These are phyloP conservation scores for Cladosporium oxysporum DNA, from an alignment of 2,329 filamentous ascomycete genomes.

Conservation along the genomic window DNA sequence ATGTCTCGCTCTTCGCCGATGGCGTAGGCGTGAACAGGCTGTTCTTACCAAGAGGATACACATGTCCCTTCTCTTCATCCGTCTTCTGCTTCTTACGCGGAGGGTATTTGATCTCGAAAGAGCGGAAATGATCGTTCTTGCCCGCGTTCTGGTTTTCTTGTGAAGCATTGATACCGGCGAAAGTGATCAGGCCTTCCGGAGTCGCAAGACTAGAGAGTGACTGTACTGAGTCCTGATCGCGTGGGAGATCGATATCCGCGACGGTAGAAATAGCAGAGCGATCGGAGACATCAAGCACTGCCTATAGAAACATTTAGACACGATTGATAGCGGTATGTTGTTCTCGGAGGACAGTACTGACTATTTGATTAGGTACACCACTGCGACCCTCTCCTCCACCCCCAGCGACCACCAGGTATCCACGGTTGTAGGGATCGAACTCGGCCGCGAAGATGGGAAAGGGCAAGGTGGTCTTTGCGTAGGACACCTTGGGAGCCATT, in stretches of 20 bases:
- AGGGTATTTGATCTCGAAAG: slow-evolving; percentile 65
- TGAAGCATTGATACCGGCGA: slow-evolving; percentile 84
- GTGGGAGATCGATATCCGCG: slow-evolving; percentile 74
- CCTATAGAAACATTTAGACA: slow-evolving; percentile 46
- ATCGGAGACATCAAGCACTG: slow-evolving; percentile 70
- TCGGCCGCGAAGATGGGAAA: slow-evolving; percentile 88
- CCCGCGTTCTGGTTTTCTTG: slow-evolving; percentile 69
- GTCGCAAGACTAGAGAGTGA: slow-evolving; percentile 71
- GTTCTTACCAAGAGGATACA: slow-evolving; percentile 52
- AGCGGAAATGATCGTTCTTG: slow-evolving; percentile 80
- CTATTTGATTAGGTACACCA: slow-evolving; percentile 85
- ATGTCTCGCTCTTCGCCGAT: slow-evolving; percentile 56
- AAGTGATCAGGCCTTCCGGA: slow-evolving; percentile 55
- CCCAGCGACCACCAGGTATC: slow-evolving; percentile 77
- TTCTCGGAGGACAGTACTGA: slow-evolving; percentile 46
- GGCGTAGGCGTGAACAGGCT: slow-evolving; percentile 51
- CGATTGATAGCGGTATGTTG: not conserved
- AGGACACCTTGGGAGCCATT: slow-evolving; percentile 36
- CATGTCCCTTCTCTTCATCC: slow-evolving; percentile 34
- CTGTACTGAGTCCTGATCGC: slow-evolving; percentile 85
- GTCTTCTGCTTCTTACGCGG: slow-evolving; percentile 46
- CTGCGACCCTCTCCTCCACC: slow-evolving; percentile 81
- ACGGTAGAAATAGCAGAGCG: slow-evolving; percentile 62
- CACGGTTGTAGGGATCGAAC: slow-evolving; percentile 79
- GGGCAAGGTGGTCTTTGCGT: slow-evolving; percentile 66